Evolutionary conservation across 108 stramenopile species (phyloP), one percentile per base, ranked within the genome.

Genomic region (Discostella pseudostelligera): DNA sequence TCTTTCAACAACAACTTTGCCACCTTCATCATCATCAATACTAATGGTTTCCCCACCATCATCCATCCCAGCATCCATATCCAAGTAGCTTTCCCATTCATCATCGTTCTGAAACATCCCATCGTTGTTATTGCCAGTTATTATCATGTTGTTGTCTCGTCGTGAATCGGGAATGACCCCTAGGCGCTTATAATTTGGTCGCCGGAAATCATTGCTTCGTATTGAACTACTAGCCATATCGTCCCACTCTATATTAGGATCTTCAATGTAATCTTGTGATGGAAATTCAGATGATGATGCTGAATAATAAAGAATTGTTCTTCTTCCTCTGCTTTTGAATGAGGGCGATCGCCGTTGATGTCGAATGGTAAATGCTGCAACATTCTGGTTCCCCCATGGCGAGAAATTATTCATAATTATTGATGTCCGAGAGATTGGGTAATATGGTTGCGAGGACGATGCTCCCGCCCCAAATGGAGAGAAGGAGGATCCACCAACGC

Each of bases 11-110:
- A 54, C 1, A 39, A 16, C 14, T 29, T 12, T 66, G 39, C 25
- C 12, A 14, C 25, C 65, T 32, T 29, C 7, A 0, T n/a, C 9
- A 8, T 10, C 12, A 11, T 42, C 29, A 37, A n/a, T 17, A 43
- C 39, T 39, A 56, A n/a, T 29, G 4, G 3, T 20, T 45, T 45
- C 45, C 9, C 17, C 20, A 17, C 8, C 68, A 47, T 35, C 68
- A 28, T 5, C 17, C 17, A 16, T 9, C 9, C 11, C 40, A 42
- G 44, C 42, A 35, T 70, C 59, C 59, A 62, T 45, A 44, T 62
- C 6, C 10, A 40, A 39, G 42, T 62, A 70, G 2, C 47, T 39
- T 16, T 62, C 60, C 60, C 69, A 70, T 37, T 70, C 69, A 36
- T 70, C 60, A 11, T 46, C 56, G 5, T 14, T 22, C 51, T 32